Percentiles rank a stretch among this genome's conserved stretches.
These are phyloP conservation scores for Carnegiea gigantea DNA, from an alignment of 179 eudicot species.

Conservation along the genomic window DNA sequence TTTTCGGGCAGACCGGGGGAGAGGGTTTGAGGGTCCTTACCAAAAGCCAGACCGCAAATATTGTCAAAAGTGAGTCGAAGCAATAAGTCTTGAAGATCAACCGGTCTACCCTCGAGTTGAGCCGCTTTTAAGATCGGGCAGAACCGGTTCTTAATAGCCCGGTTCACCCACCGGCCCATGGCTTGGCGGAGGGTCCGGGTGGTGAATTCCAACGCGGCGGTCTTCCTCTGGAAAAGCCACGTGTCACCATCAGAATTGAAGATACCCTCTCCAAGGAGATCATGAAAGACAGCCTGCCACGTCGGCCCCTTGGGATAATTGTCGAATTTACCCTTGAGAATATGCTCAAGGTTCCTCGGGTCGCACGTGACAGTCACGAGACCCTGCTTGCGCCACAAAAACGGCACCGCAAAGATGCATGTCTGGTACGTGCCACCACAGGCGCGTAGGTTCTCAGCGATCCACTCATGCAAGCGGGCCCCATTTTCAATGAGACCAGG, in stretches of 20 bases:
- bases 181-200: conserved; percentile 60
- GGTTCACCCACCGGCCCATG: conserved; percentile 73
- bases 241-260: conserved; percentile 74
- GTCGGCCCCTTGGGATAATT: conserved; percentile 77
- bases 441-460: conserved; percentile 57
- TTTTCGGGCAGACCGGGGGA: conserved; percentile 49
- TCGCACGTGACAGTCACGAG: conserved; percentile 78
- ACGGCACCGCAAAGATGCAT: conserved; percentile 49
- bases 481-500: conserved; percentile 57
- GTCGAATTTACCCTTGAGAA: conserved; percentile 55
- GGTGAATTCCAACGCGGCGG: conserved; percentile 68
- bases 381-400: conserved; percentile 50
- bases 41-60: conserved; percentile 63
- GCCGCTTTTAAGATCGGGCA: conserved; percentile 52
- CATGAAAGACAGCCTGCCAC: conserved; percentile 71
- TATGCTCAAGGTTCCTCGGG: conserved; percentile 61
- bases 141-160: conserved; percentile 49
- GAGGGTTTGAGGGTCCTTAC: conserved; percentile 60
- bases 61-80: conserved; percentile 68
- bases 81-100: conserved; percentile 59
- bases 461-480: conserved; percentile 68
- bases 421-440: conserved; percentile 74
- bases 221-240: conserved; percentile 70
- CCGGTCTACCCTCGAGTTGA: conserved; percentile 43
- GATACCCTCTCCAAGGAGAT: conserved; percentile 60